Evolutionary conservation across 257 asterid species (phyloP), one percentile per base, ranked within the genome.

Genomic region (Osmanthus fragrans): DNA sequence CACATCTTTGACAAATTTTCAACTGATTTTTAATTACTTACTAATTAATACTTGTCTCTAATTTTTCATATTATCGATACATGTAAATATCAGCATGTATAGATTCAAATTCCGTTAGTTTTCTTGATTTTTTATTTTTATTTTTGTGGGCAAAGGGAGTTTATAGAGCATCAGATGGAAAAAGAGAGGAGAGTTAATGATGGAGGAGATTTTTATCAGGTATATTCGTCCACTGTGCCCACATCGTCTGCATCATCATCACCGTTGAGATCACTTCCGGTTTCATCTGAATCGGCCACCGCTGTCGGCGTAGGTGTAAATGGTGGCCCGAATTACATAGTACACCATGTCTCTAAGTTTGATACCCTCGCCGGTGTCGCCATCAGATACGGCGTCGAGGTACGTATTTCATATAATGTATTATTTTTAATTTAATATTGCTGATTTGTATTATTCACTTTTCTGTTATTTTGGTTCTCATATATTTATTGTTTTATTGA

Each of bases 291-390:
- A 30, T 85, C 85, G 42, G 32, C 86, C 54, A 25, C 80, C 21
- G 73, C 76, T 18, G 71, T 80, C 13, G 85, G 82, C 69, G 85
- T 75, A 21, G 88, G 86, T 40, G 84, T 45, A 49, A 71, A 73
- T 25, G 90, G 82, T 42, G 87, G 86, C n/a, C 68, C 70, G 25
- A 85, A 82, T 80, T 80, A 69, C 79, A 88, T 92, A 40, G 74
- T 81, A 13, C 98, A 93, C 80, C 76, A 86, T 23, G 92, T 93
- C 77, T 87, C 97, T 56, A 93, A 88, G 74, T 90, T 88, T 80
- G 98, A 93, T 76, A 93, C 98, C 5, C 89, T 93, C 30, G 97
- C 96, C 51, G 98, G 98, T 40, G 92, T 93, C 74, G 97, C 98
- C 54, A 93, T 93, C 83, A 92, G 88, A 81, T 93, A 91, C 75